Conservation (phyloP, 169 alveolate genomes). For the Plasmodium falciparum region DNA sequence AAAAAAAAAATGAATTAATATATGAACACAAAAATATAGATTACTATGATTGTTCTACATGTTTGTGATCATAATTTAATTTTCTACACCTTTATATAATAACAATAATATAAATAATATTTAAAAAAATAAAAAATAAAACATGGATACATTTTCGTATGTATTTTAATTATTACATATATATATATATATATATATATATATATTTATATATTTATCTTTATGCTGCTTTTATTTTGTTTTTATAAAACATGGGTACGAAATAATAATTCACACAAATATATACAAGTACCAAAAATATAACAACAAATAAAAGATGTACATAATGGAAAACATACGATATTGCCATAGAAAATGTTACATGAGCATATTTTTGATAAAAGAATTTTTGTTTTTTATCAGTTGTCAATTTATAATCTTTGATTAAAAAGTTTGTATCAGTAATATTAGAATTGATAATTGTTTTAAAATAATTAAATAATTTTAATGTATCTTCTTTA, state of each 20-base stretch:
- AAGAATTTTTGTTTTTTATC: slow-evolving; percentile 54
- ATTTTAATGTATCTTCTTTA: slow-evolving; percentile 43
- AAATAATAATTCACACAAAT: slow-evolving; percentile 32
- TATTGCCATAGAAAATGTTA: slow-evolving; percentile 64
- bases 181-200: too few species aligned
- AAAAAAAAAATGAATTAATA: too few species aligned
- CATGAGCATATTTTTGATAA: slow-evolving; percentile 39
- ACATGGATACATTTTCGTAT: not conserved
- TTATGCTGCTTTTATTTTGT: not conserved
- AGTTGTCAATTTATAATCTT: slow-evolving; percentile 46
- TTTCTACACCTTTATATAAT: too few species aligned
- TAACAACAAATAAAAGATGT: slow-evolving; percentile 35
- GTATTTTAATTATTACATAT: too few species aligned
- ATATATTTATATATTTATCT: too few species aligned
- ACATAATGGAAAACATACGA: slow-evolving; percentile 53
- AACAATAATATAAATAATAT: too few species aligned
- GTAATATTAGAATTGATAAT: slow-evolving; percentile 13
- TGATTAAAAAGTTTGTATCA: slow-evolving; percentile 39
- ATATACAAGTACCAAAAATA: slow-evolving; percentile 28
- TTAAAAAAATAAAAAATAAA: too few species aligned
- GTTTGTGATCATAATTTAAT: too few species aligned
- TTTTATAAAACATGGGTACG: slow-evolving; percentile 34
- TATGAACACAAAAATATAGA: too few species aligned
- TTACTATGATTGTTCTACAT: too few species aligned
- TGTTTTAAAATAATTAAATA: slow-evolving; percentile 46